These are phyloP conservation scores for Fraxinus latifolia DNA, from an alignment of 305 asterid genomes.

Conservation along the genomic window DNA sequence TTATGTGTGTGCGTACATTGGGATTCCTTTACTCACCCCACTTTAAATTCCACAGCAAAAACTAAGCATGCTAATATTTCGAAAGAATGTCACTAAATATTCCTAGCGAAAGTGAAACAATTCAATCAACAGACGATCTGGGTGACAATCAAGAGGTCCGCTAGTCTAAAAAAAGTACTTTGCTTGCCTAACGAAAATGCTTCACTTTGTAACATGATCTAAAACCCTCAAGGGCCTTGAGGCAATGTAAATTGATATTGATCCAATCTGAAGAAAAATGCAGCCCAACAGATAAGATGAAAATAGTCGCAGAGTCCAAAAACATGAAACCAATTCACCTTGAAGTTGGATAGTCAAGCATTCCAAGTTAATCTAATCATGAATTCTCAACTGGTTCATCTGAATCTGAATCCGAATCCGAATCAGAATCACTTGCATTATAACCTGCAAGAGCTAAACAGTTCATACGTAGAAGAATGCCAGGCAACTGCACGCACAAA, in stretches of 20 bases:
- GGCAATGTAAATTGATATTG: background rate
- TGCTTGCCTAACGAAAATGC: background rate
- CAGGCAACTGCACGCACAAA: background rate
- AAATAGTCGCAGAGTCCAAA: background rate
- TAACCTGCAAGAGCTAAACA: constrained; percentile 44
- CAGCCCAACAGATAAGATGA: background rate
- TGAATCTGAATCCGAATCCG: constrained; percentile 60
- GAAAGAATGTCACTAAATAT: background rate
- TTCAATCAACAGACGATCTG: background rate
- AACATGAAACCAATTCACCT: constrained; percentile 26
- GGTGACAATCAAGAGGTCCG: background rate
- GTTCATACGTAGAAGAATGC: background rate
- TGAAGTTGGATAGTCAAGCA: constrained; percentile 21
- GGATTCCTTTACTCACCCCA: background rate
- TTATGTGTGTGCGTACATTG: background rate
- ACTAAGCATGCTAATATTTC: background rate
- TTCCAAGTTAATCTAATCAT: constrained; percentile 24
- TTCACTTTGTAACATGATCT: background rate
- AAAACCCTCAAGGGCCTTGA: background rate
- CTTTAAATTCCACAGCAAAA: background rate
- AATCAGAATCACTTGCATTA: constrained; percentile 81
- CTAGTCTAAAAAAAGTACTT: background rate
- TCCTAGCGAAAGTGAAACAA: background rate
- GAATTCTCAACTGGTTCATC: constrained; percentile 40
- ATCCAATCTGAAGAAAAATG: background rate